Evolutionary conservation across 2,329 filamentous ascomycete genomes (phyloP), one percentile per base, ranked within the genome.

Genomic region (Xylaria sp.): DNA sequence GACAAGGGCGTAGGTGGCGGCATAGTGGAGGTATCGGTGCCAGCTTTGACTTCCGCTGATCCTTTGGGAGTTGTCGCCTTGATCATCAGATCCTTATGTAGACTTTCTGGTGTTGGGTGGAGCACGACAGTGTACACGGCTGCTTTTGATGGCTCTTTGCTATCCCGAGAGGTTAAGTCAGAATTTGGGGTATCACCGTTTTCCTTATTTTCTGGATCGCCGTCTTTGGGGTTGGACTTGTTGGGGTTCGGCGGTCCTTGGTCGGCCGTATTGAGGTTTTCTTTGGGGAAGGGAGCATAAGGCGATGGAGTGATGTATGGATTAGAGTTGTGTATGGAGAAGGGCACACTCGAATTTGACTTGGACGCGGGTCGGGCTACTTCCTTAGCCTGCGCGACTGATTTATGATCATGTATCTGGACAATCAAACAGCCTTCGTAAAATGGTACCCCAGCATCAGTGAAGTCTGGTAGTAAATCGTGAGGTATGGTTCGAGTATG

Each of bases 381-480:
- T 73, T 88, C 89, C 77, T 93, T 90, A 73, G 86, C 83, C 70
- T 86, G 86, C 56, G 86, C 85, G 51, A 83, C 83, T 0, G 91
- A 89, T 76, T 92, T 93, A 82, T 97, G 93, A 78, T 98, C 93
- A 76, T 97, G 89, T n/a, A 98, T 85, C 79, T 97, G 91, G 43
- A 99, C 94, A 74, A 99, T 98, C 66, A 99, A 86, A 77, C 95
- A 97, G 39, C 92, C 94, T 80, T 98, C 94, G 79, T 98, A 99
- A 78, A 97, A 98, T 10, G 87, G 86, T 15, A 97, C 91, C 23
- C 90, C 89, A 20, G 86, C 85, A 57, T 89, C 86, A 33, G 90
- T 86, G 64, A 99, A 88, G 73, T 95, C 91, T 57, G 92, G 89
- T 12, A 98, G 83, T 78, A 98, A 89, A 74, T 98, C 94, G 80